A percentile compares a stretch with the other conserved stretches of the same genome.
These are phyloP conservation scores for Metarhizium brunneum DNA, from an alignment of 2,329 filamentous ascomycete species.

Conservation along the genomic window DNA sequence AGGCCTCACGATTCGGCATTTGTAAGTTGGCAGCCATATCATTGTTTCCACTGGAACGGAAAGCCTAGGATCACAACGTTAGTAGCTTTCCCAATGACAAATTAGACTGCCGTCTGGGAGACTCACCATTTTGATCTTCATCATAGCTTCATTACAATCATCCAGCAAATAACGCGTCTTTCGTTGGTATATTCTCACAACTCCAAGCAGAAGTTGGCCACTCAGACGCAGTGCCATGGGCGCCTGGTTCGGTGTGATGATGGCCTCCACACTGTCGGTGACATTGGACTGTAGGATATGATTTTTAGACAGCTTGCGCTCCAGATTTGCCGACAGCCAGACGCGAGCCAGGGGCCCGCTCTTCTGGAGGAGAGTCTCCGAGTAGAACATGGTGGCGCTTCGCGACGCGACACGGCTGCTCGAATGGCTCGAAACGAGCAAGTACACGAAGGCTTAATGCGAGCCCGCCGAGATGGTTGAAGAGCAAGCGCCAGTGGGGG, in stretches of 20 bases:
- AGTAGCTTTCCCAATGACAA: neutral
- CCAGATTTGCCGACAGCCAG: conserved; percentile 95
- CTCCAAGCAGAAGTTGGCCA: conserved; percentile 86
- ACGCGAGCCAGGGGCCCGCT: conserved; percentile 94
- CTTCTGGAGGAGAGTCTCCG: conserved; percentile 90
- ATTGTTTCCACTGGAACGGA: conserved; percentile 88
- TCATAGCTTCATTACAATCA: conserved; percentile 92
- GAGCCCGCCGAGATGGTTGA: conserved; percentile 3
- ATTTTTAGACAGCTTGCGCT: conserved; percentile 96
- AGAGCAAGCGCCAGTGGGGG: conserved; percentile 2
- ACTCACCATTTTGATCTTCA: conserved; percentile 96
- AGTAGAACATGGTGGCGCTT: conserved; percentile 78
- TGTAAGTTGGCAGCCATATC: conserved; percentile 81
- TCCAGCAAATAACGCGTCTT: conserved; percentile 95
- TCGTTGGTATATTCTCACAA: conserved; percentile 93
- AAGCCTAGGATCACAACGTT: conserved; percentile 55
- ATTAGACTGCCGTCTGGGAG: neutral
- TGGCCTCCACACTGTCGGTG: conserved; percentile 87
- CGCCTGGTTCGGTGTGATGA: conserved; percentile 85
- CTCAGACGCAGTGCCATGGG: conserved; percentile 92
- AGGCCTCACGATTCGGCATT: conserved; percentile 71
- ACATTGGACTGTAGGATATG: conserved; percentile 93
- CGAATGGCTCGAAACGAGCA: conserved; percentile 10
- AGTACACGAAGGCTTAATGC: conserved; percentile 5
- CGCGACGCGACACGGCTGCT: conserved; percentile 19